phyloP scores from a whole-genome alignment of 768 basidiomycete genomes.

The Russula ochroleuca region DNA sequence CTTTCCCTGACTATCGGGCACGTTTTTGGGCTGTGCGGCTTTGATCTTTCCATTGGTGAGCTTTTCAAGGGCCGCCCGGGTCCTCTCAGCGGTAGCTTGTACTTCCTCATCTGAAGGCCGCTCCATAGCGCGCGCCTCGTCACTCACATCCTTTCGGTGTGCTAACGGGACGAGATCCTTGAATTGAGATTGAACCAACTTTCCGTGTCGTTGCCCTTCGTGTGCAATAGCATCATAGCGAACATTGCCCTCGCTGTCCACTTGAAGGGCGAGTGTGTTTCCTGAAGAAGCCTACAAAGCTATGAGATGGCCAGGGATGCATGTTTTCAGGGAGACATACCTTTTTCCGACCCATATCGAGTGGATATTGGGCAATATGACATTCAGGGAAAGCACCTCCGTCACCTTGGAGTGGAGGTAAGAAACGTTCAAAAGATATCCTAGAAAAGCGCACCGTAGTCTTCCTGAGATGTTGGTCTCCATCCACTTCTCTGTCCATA shows the following conservation, averaged over 20 bases:
- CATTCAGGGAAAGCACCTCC: slow-evolving; percentile 93
- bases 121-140: slow-evolving; percentile 73
- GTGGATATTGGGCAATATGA: slow-evolving; percentile 94
- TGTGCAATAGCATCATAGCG: slow-evolving; percentile 96
- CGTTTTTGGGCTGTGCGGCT: slow-evolving; percentile 95
- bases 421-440: slow-evolving; percentile 19
- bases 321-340: slow-evolving; percentile 39
- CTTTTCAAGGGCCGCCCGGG: slow-evolving; percentile 87
- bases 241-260: slow-evolving; percentile 93
- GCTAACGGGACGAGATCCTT: slow-evolving; percentile 94
- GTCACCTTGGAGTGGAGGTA: slow-evolving; percentile 47
- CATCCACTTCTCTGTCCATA: slow-evolving; percentile 86
- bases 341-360: slow-evolving; percentile 95
- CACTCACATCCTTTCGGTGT: slow-evolving; percentile 83
- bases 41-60: slow-evolving; percentile 95
- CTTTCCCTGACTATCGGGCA: slow-evolving; percentile 79
- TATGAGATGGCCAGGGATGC: background rate
- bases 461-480: slow-evolving; percentile 76
- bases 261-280: slow-evolving; percentile 93
- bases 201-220: slow-evolving; percentile 86
- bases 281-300: slow-evolving; percentile 71
- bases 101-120: slow-evolving; percentile 93
- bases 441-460: slow-evolving; percentile 61
- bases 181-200: slow-evolving; percentile 90
- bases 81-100: slow-evolving; percentile 85